These are phyloP conservation scores for Penicillium sp. DNA, from an alignment of 2,329 filamentous ascomycete genomes.

Conservation along the genomic window DNA sequence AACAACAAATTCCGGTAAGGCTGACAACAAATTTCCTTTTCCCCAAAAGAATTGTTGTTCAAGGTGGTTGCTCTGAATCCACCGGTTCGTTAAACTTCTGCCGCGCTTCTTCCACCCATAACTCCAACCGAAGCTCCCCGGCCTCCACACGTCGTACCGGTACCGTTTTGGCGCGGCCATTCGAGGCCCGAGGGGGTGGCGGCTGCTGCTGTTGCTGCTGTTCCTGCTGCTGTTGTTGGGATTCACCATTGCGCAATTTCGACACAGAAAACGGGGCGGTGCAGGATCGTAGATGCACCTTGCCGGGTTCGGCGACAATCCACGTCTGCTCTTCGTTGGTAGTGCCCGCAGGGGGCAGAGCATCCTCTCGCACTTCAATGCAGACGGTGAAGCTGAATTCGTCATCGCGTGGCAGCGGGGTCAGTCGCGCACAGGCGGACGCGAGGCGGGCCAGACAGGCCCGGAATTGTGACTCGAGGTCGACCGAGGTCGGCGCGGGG, in stretches of 20 bases:
- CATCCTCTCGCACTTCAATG: conserved; percentile 49
- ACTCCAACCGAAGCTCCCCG: conserved; percentile 64
- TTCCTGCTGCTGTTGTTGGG: too few relatives aligned
- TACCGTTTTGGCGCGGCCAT: conserved; percentile 55
- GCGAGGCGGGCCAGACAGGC: conserved; percentile 46
- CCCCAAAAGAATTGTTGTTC: conserved; percentile 20
- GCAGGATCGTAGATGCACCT: conserved; percentile 39
- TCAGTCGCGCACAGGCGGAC: conserved; percentile 44
- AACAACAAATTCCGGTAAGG: conserved; percentile 17
- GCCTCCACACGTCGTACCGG: conserved; percentile 63
- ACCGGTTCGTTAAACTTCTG: conserved; percentile 50
- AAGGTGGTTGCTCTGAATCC: conserved; percentile 38
- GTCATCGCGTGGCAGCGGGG: conserved; percentile 45
- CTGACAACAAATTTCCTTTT: conserved; percentile 14
- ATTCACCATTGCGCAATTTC: conserved; percentile 37
- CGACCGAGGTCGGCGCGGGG: conserved; percentile 34
- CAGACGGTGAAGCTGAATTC: conserved; percentile 51
- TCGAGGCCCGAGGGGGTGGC: conserved; percentile 33
- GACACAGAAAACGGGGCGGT: conserved; percentile 42
- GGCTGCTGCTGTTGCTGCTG: too few relatives aligned
- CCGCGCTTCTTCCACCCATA: conserved; percentile 66
- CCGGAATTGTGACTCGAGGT: conserved; percentile 51
- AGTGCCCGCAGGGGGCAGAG: conserved; percentile 47
- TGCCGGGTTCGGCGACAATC: conserved; percentile 57
- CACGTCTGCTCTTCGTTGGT: conserved; percentile 55